Evolutionary conservation across 257 asterid genomes (phyloP), one percentile per base, ranked within the genome.

Genomic region (Solanum ahanhuiri): DNA sequence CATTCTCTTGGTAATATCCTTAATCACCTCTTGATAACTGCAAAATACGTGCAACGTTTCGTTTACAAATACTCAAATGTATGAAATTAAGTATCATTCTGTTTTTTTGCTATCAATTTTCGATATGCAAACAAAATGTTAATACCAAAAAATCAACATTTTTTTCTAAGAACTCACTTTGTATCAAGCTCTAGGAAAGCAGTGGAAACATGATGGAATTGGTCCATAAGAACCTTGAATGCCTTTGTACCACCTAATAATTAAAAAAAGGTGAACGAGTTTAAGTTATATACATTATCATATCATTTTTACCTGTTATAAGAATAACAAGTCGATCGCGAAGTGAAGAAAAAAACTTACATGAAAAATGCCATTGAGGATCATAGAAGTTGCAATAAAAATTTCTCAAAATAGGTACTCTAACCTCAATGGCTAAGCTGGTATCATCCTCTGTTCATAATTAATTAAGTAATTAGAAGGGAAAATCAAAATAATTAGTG

Each of bases 1-100:
- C 99, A 96, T 96, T 87, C 94, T 95, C 99, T 90, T 92, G 76
- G 99, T 95, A 86, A 95, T 93, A 87, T 95, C 98, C 94, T 95
- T 96, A 89, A 96, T 95, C 67, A 98, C 98, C 88, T 93, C 94
- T 90, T 95, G 97, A 84, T 94, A 95, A 90, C 98, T 96, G 93
- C 91, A 91, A 86, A 54, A 85, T 23, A 4, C 18, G 7, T 4
- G 39, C 82, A 85, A 84, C 9, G n/a, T 58, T 54, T 54, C 30
- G 69, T 28, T 48, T 30, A 18, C 31, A n/a, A 76, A 35, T 37
- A 35, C 45, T 72, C 30, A 18, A 33, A 33, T 20, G n/a, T 20
- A 20, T 57, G 10, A 41, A 33, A 1, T 18, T 0, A 63, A 34
- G 79, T 18, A 69, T 67, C n/a, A 18, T 18, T 57, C 64, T 57